phyloP scores from a whole-genome alignment of 2,329 filamentous ascomycete species.

The Penicillium palitans region DNA sequence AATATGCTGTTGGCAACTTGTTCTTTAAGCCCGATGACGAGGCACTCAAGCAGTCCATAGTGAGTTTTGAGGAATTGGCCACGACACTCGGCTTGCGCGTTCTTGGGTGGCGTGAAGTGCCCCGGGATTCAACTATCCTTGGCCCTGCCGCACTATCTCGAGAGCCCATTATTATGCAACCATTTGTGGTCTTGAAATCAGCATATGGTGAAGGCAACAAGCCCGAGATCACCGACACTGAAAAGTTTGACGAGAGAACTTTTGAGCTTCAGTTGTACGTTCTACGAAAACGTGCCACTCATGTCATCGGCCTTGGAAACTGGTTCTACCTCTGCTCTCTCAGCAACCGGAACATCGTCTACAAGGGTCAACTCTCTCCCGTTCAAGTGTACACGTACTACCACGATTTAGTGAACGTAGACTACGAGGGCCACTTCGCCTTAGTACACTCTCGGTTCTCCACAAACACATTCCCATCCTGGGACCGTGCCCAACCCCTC shows the following conservation, averaged over 20 bases:
- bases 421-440: constrained; percentile 96
- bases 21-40: constrained; percentile 98
- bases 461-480: constrained; percentile 97
- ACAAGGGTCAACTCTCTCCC: constrained; percentile 94
- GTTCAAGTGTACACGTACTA: constrained; percentile 98
- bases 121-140: constrained; percentile 87
- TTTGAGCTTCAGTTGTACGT: constrained; percentile 95
- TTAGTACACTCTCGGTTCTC: constrained; percentile 96
- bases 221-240: constrained; percentile 74
- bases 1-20: constrained; percentile 95
- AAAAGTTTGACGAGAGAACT: constrained; percentile 76
- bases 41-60: constrained; percentile 83
- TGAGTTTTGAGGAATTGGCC: constrained; percentile 91
- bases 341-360: constrained; percentile 97
- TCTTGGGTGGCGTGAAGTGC: constrained; percentile 93
- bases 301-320: constrained; percentile 92
- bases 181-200: constrained; percentile 84
- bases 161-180: constrained; percentile 93
- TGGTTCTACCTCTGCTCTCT: constrained; percentile 99
- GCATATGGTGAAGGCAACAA: constrained; percentile 79
- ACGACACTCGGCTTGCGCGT: constrained; percentile 84
- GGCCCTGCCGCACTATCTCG: constrained; percentile 90
- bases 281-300: constrained; percentile 89
- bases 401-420: constrained; percentile 92
- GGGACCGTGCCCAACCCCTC: constrained; percentile 94